These are phyloP conservation scores for Neofusicoccum kwambonambiense DNA, from an alignment of 2,329 filamentous ascomycete genomes.

Conservation along the genomic window DNA sequence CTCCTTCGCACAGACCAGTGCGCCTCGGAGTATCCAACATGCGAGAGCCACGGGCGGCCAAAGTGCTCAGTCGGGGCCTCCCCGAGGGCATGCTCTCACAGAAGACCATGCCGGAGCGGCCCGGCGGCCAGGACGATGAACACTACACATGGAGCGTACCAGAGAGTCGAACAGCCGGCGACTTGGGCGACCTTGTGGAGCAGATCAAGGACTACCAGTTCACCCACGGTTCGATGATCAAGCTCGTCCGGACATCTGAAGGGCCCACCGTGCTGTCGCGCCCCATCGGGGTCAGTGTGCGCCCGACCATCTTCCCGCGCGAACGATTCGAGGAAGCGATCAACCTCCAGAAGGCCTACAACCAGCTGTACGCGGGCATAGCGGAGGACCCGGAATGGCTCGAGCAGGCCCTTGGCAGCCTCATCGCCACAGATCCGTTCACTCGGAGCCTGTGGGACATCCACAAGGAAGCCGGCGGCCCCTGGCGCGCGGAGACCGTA, in stretches of 20 bases:
- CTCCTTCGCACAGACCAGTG: not conserved
- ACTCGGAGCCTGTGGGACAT: slow-evolving; percentile 86
- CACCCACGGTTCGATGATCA: slow-evolving; percentile 43
- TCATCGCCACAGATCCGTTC: slow-evolving; percentile 88
- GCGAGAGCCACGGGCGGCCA: not conserved
- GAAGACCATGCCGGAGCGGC: not conserved
- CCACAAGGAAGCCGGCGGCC: slow-evolving; percentile 86
- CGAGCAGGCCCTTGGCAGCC: slow-evolving; percentile 62
- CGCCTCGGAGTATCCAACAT: not conserved
- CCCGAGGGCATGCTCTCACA: not conserved
- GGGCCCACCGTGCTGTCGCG: slow-evolving; percentile 28
- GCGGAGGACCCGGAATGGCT: slow-evolving; percentile 84
- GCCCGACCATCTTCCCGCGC: slow-evolving; percentile 84
- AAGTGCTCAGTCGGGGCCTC: not conserved
- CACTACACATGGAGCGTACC: not conserved
- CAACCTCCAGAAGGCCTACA: slow-evolving; percentile 79
- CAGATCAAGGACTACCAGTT: slow-evolving; percentile 44
- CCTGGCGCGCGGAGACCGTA: slow-evolving; percentile 60
- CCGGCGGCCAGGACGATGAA: not conserved
- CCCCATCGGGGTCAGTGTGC: slow-evolving; percentile 66
- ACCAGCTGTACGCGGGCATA: slow-evolving; percentile 87
- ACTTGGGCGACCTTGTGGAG: not conserved
- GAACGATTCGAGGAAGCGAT: slow-evolving; percentile 79
- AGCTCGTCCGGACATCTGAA: slow-evolving; percentile 30
- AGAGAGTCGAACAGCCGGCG: not conserved